Evolutionary conservation across 1,139 yeast species (phyloP), one percentile per base, ranked within the genome.

Genomic region (Spathaspora jeffriesii): DNA sequence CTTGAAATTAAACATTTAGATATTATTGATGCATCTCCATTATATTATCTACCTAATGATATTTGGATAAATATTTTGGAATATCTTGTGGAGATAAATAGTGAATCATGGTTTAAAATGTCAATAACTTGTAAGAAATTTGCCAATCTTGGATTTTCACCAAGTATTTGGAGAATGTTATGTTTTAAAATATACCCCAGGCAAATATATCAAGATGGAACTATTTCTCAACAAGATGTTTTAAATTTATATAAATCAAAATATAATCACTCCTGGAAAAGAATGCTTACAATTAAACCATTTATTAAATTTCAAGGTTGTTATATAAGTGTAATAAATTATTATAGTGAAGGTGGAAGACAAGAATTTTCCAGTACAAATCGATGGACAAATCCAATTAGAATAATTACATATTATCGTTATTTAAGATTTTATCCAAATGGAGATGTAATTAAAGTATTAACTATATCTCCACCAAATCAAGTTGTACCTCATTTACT

Each of bases 351-450:
- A 59, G 96, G 97, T 44, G 82, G 87, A 1, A 76, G 81, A 46
- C 78, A 77, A 8, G 88, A 82, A 56, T 79, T 83, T 45, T 79
- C 87, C 4, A 38, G 41, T 17, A 38, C n/a, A 5, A 78, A 74
- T 37, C 78, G 88, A n/a, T 83, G 95, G 87, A 67, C 77, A 39
- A 81, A 82, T 50, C 97, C 97, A 0, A 80, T 88, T 17, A 81
- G 88, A 57, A 82, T 91, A 62, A 88, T 92, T 43, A 89, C 97
- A 0, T 93, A 92, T 61, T 93, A 89, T 63, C 72, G 99, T 50
- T 93, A 90, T 62, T 65, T 87, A 34, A 71, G 97, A 48, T 91
- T 93, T 60, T 88, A 78, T 59, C 85, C 85, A 0, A 88, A 88
- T 58, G 98, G 98, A 0, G 71, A 78, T 0, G 87, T 90, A 50